phyloP scores from a whole-genome alignment of 2,329 filamentous ascomycete species.

The Hypocreales sp. region DNA sequence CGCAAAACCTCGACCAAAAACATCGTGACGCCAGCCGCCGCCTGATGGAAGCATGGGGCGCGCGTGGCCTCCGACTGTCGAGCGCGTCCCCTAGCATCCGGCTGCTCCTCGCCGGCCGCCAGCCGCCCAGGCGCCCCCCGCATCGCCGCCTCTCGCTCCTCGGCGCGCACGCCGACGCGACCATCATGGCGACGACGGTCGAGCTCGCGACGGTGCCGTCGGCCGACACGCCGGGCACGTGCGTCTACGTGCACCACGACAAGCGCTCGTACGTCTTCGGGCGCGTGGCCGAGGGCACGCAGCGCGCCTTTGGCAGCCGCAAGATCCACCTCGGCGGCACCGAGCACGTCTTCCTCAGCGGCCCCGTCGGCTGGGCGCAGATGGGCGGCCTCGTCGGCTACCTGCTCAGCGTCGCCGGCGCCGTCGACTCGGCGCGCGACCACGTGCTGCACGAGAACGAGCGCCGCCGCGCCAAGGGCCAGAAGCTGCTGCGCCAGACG shows the following conservation, averaged over 20 bases:
- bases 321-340: conserved; percentile 49
- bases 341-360: conserved; percentile 70
- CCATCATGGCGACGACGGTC: conserved; percentile 54
- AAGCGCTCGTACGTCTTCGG: conserved; percentile 76
- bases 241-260: conserved; percentile 65
- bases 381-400: conserved; percentile 73
- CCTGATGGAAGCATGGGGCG: conserved; percentile 16
- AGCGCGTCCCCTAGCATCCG: conserved; percentile 1
- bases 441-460: conserved; percentile 22
- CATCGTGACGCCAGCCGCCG: no score
- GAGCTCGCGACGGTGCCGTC: conserved; percentile 73
- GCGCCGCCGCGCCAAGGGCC: conserved; percentile 22
- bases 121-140: no score
- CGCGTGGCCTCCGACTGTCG: conserved; percentile 5
- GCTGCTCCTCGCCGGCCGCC: background rate
- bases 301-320: conserved; percentile 58
- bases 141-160: no score
- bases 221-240: conserved; percentile 72
- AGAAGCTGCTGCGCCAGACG: conserved; percentile 10
- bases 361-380: conserved; percentile 58
- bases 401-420: conserved; percentile 70
- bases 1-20: no score
- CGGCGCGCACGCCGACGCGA: no score
- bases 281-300: conserved; percentile 67
- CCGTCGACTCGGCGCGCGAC: conserved; percentile 31